phyloP scores from a whole-genome alignment of 768 basidiomycete species.

The Russula lepida region DNA sequence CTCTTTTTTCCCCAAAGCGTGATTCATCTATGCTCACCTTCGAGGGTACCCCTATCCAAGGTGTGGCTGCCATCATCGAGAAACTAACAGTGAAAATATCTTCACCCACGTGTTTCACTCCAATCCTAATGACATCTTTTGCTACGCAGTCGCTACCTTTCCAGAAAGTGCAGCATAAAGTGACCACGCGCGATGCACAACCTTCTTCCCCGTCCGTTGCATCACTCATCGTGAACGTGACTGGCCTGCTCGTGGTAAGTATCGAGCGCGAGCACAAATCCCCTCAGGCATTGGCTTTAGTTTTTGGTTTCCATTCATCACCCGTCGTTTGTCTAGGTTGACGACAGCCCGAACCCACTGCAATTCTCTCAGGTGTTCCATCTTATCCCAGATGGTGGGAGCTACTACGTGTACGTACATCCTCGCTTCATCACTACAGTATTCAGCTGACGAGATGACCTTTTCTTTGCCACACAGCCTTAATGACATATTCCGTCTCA shows the following conservation, averaged over 20 bases:
- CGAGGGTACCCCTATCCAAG: slow-evolving; percentile 56
- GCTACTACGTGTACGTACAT: slow-evolving; percentile 75
- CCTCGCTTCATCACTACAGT: neutral
- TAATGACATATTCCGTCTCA: slow-evolving; percentile 92
- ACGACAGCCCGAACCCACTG: slow-evolving; percentile 70
- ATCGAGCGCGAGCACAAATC: neutral
- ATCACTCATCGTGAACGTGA: slow-evolving; percentile 74
- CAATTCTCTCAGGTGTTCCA: slow-evolving; percentile 93
- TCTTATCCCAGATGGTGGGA: slow-evolving; percentile 61
- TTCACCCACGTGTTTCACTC: neutral
- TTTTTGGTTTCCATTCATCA: neutral
- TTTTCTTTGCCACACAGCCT: slow-evolving; percentile 34
- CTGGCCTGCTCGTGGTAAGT: slow-evolving; percentile 72
- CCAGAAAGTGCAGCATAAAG: slow-evolving; percentile 67
- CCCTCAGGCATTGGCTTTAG: neutral
- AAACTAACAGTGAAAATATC: slow-evolving; percentile 58
- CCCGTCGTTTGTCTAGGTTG: slow-evolving; percentile 45
- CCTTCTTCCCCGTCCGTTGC: slow-evolving; percentile 56
- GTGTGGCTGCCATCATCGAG: slow-evolving; percentile 47
- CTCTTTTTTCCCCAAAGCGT: slow-evolving; percentile 41
- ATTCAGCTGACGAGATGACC: neutral
- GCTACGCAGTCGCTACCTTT: slow-evolving; percentile 58
- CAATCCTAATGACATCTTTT: neutral
- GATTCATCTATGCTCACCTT: slow-evolving; percentile 76
- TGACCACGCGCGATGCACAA: slow-evolving; percentile 82